These are phyloP conservation scores for Hygrophila difformis DNA, from an alignment of 257 asterid species.

Conservation along the genomic window DNA sequence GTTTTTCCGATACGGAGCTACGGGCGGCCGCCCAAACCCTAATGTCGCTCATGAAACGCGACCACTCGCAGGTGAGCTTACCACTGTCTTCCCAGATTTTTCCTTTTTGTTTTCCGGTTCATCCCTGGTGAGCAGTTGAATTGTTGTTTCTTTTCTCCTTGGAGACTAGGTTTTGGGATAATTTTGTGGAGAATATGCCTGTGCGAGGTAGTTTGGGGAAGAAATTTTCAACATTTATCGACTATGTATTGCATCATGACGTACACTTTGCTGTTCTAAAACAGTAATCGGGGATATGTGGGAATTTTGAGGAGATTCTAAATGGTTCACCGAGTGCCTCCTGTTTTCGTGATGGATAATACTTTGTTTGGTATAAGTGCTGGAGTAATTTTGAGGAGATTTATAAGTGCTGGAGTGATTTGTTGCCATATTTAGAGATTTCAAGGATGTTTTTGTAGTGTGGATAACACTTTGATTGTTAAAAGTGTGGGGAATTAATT, in stretches of 20 bases:
- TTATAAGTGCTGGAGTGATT: neutral
- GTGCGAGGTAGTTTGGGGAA: constrained; percentile 3
- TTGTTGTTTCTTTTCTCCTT: neutral
- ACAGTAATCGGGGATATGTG: too few relatives aligned
- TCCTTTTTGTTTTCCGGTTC: neutral
- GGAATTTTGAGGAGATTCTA: neutral
- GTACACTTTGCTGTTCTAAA: neutral
- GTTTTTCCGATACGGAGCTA: constrained; percentile 73
- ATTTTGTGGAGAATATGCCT: constrained; percentile 7
- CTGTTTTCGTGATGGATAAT: too few relatives aligned
- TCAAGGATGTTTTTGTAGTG: too few relatives aligned
- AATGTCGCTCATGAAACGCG: constrained; percentile 67
- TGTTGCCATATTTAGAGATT: too few relatives aligned
- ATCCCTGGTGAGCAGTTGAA: neutral
- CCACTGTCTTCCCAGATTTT: too few relatives aligned
- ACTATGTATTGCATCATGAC: neutral
- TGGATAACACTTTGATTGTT: too few relatives aligned
- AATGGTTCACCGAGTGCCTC: too few relatives aligned
- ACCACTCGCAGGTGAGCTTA: constrained; percentile 78
- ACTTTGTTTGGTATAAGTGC: neutral
- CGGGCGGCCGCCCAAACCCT: constrained; percentile 76
- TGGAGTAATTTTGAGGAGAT: neutral
- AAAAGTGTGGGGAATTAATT: neutral
- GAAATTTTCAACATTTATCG: constrained; percentile 2
- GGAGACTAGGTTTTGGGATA: constrained; percentile 12